These are phyloP conservation scores for Elsinoe arachidis DNA, from an alignment of 2,329 filamentous ascomycete genomes.

Conservation along the genomic window DNA sequence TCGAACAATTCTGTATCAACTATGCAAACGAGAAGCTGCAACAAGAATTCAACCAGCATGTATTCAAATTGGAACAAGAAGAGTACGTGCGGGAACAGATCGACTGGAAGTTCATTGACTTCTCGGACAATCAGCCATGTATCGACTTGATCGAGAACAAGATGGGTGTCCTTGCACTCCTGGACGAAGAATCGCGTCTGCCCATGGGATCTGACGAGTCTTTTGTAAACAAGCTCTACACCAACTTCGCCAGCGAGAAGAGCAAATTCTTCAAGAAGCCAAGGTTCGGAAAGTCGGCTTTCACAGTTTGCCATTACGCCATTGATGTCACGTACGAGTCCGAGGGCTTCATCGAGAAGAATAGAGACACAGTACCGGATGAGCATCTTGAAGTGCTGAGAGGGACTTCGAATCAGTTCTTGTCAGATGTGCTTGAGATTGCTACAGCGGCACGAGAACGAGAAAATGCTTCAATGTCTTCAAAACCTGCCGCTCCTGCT, in stretches of 20 bases:
- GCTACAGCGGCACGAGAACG: conserved; percentile 85
- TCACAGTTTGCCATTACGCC: conserved; percentile 97
- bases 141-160: conserved; percentile 98
- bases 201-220: conserved; percentile 97
- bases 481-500: conserved; percentile 56
- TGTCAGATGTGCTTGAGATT: conserved; percentile 74
- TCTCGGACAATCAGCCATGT: conserved; percentile 97
- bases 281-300: conserved; percentile 90
- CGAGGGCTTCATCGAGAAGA: conserved; percentile 99
- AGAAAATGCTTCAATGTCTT: conserved; percentile 53
- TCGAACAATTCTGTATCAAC: conserved; percentile 99
- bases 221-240: conserved; percentile 91
- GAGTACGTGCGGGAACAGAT: conserved; percentile 95
- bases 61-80: conserved; percentile 98
- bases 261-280: conserved; percentile 98
- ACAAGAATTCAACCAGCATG: conserved; percentile 98
- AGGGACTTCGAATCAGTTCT: conserved; percentile 74
- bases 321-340: conserved; percentile 98
- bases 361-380: conserved; percentile 94
- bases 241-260: conserved; percentile 84
- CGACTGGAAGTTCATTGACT: conserved; percentile 99
- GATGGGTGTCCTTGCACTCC: conserved; percentile 79
- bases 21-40: conserved; percentile 99
- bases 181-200: conserved; percentile 92
- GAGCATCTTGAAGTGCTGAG: conserved; percentile 93